Percentiles rank a stretch among this genome's conserved stretches.
Conservation (phyloP, 768 basidiomycete species). For the Roridomyces roridus region DNA sequence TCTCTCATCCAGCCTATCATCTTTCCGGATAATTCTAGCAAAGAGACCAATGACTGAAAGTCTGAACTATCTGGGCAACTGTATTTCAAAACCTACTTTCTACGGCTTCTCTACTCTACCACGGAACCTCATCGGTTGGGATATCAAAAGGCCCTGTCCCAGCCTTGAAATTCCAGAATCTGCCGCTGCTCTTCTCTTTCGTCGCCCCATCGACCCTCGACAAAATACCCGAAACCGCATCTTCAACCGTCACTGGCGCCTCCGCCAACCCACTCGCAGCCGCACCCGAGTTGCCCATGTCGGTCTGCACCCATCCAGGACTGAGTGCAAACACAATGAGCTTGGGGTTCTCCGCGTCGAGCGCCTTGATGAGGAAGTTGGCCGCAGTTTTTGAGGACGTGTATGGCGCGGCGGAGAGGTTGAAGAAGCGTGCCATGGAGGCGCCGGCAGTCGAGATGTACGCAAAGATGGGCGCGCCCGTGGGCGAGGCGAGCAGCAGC, state of each 20-base stretch:
- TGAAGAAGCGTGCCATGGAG: neutral
- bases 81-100: too few relatives aligned
- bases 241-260: too few relatives aligned
- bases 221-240: too few relatives aligned
- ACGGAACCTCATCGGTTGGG: neutral
- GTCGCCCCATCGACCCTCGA: too few relatives aligned
- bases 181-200: too few relatives aligned
- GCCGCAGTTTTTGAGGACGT: conserved; percentile 4
- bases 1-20: too few relatives aligned
- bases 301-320: neutral
- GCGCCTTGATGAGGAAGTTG: neutral
- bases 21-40: too few relatives aligned
- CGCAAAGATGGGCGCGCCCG: neutral
- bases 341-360: neutral
- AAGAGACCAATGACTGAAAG: too few relatives aligned
- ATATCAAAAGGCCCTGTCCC: neutral
- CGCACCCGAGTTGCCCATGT: neutral
- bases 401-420: neutral
- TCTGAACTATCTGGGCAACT: too few relatives aligned
- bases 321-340: neutral
- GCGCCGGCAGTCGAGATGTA: neutral
- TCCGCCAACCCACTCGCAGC: neutral
- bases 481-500: conserved; percentile 2
- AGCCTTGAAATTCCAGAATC: neutral
- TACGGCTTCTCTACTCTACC: too few relatives aligned